These are phyloP conservation scores for Daldinia grandis DNA, from an alignment of 495 filamentous ascomycete genomes.

Conservation along the genomic window DNA sequence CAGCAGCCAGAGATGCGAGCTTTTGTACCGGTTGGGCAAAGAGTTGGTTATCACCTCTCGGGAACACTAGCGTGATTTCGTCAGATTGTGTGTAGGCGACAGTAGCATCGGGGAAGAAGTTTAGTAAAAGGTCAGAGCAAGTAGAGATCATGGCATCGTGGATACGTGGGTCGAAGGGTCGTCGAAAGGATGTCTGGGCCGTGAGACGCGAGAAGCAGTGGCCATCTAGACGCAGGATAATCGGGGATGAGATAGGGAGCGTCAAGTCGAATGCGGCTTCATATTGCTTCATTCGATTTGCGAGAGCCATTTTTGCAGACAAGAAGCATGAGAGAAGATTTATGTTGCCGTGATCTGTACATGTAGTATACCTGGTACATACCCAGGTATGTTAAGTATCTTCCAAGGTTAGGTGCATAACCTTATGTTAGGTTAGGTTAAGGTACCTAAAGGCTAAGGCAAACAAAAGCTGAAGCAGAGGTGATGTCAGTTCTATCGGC, in stretches of 20 bases:
- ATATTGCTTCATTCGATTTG: conserved; percentile 29
- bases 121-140: conserved; percentile 22
- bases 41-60: conserved; percentile 7
- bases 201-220: conserved; percentile 25
- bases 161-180: conserved; percentile 22
- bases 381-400: no score
- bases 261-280: conserved; percentile 10
- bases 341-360: background rate
- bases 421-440: no score
- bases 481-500: conserved; percentile 12
- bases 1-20: conserved; percentile 21
- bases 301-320: conserved; percentile 9
- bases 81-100: conserved; percentile 29
- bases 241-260: conserved; percentile 16
- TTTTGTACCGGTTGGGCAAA: conserved; percentile 18
- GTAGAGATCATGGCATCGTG: conserved; percentile 24
- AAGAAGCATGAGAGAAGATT: background rate
- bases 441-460: background rate
- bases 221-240: conserved; percentile 22
- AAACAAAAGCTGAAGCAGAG: background rate
- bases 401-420: no score
- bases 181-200: conserved; percentile 1
- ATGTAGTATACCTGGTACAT: no score
- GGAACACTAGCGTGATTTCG: conserved; percentile 29
- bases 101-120: conserved; percentile 15